phyloP scores from a whole-genome alignment of 345 rosid species.

The Aquilaria yunnanensis region DNA sequence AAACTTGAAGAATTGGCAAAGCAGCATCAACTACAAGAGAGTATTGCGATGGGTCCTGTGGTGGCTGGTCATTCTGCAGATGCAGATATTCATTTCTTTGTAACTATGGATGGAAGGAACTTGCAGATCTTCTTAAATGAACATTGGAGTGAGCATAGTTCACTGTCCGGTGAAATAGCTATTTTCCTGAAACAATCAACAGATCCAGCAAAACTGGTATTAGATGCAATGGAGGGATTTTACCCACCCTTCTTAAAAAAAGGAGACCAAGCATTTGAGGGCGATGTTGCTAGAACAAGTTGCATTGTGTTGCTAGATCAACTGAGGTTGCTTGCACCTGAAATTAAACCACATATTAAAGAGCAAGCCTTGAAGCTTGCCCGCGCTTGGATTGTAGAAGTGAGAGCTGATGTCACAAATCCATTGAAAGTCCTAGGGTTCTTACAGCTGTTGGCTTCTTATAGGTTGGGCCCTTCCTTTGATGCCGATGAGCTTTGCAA shows the following conservation, averaged over 20 bases:
- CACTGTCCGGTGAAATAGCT: slow-evolving; percentile 10
- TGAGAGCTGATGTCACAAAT: slow-evolving; percentile 13
- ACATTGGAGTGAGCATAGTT: slow-evolving; percentile 12
- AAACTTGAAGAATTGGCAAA: slow-evolving; percentile 8
- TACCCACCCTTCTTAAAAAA: slow-evolving; percentile 14
- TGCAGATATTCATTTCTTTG: neutral
- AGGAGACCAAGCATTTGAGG: slow-evolving; percentile 11
- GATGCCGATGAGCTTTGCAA: slow-evolving; percentile 22
- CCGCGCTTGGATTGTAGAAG: slow-evolving; percentile 17
- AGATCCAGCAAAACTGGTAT: slow-evolving; percentile 28
- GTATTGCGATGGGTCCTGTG: neutral
- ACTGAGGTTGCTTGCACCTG: slow-evolving; percentile 16
- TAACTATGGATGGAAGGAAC: slow-evolving; percentile 12
- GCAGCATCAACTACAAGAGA: slow-evolving; percentile 5
- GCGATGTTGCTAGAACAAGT: neutral
- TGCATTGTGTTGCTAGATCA: slow-evolving; percentile 16
- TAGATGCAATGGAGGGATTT: slow-evolving; percentile 27
- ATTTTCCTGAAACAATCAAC: slow-evolving; percentile 17
- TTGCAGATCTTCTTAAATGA: slow-evolving; percentile 23
- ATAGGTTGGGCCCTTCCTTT: slow-evolving; percentile 22
- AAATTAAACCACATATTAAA: slow-evolving; percentile 16
- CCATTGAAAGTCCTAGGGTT: slow-evolving; percentile 24
- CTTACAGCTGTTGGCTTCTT: slow-evolving; percentile 25
- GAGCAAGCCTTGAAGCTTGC: slow-evolving; percentile 26
- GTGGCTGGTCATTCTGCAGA: slow-evolving; percentile 9